Conservation (phyloP, 2,329 filamentous ascomycete species). For the Rutstroemia sp. region DNA sequence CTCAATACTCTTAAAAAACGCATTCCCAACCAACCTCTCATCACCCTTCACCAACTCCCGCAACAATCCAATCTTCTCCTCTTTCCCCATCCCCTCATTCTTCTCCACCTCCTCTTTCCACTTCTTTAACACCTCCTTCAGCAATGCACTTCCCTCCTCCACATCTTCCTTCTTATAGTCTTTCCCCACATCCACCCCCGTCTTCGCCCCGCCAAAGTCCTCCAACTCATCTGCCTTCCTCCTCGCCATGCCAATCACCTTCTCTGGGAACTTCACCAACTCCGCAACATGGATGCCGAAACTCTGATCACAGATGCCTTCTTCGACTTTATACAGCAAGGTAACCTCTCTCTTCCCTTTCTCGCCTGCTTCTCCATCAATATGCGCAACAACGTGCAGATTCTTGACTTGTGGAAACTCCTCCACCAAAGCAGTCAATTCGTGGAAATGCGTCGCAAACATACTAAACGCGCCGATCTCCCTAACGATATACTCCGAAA, state of each 20-base stretch:
- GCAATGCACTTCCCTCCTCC: constrained; percentile 74
- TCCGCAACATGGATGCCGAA: constrained; percentile 99
- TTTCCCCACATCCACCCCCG: constrained; percentile 32
- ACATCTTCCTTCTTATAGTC: constrained; percentile 77
- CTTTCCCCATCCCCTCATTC: constrained; percentile 50
- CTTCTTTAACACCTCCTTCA: constrained; percentile 74
- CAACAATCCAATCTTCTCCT: constrained; percentile 73
- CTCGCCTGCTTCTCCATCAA: constrained; percentile 41
- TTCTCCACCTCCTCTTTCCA: constrained; percentile 70
- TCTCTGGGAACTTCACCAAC: constrained; percentile 89
- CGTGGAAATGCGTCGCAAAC: constrained; percentile 98
- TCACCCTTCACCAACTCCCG: constrained; percentile 72
- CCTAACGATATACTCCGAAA: constrained; percentile 92
- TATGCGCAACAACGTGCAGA: constrained; percentile 92
- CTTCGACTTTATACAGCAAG: constrained; percentile 91
- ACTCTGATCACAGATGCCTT: constrained; percentile 91
- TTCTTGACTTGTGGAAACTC: constrained; percentile 85
- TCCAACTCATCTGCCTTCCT: constrained; percentile 97
- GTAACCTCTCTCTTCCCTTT: constrained; percentile 68
- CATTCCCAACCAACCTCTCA: constrained; percentile 53
- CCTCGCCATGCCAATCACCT: constrained; percentile 99
- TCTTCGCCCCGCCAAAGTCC: constrained; percentile 74
- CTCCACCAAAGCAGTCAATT: constrained; percentile 84
- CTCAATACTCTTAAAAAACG: constrained; percentile 59
- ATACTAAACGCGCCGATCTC: constrained; percentile 92